phyloP scores from a whole-genome alignment of 495 filamentous ascomycete species.

The Trypethelium eluteriae region DNA sequence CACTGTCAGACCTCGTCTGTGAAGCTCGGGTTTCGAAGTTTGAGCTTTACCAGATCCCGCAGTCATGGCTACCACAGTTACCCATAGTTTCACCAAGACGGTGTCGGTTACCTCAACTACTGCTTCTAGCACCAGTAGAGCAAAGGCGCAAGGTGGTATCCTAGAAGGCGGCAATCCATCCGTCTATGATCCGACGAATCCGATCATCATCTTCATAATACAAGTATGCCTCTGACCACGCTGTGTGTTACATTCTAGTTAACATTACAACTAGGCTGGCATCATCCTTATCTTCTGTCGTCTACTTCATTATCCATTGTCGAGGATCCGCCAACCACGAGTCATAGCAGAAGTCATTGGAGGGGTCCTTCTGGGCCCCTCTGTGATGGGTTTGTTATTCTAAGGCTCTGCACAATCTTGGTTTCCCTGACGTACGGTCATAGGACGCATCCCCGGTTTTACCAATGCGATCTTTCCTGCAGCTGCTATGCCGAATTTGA shows the following conservation, averaged over 20 bases:
- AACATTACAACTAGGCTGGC: slow-evolving; percentile 48
- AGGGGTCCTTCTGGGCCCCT: slow-evolving; percentile 82
- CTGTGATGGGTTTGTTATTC: slow-evolving; percentile 56
- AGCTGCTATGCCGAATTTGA: slow-evolving; percentile 64
- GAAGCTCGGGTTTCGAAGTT: background rate
- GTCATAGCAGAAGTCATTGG: slow-evolving; percentile 96
- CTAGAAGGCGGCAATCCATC: slow-evolving; percentile 68
- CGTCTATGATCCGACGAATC: slow-evolving; percentile 64
- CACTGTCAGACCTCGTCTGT: background rate
- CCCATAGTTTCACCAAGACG: slow-evolving; percentile 27
- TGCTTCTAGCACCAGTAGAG: slow-evolving; percentile 32
- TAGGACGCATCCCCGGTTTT: slow-evolving; percentile 65
- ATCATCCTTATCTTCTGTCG: slow-evolving; percentile 91
- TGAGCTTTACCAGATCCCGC: background rate
- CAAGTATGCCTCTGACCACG: slow-evolving; percentile 50
- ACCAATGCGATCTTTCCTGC: slow-evolving; percentile 66
- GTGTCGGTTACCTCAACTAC: slow-evolving; percentile 18
- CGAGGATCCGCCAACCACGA: slow-evolving; percentile 77
- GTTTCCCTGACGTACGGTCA: background rate
- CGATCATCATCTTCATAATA: slow-evolving; percentile 90
- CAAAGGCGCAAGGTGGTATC: slow-evolving; percentile 57
- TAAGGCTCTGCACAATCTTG: background rate
- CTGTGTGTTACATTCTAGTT: slow-evolving; percentile 12
- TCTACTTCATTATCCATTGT: slow-evolving; percentile 73
- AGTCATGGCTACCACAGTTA: slow-evolving; percentile 17